phyloP scores from a whole-genome alignment of 371 early-diverging fungal genomes.

The Encephalitozoon hellem region DNA sequence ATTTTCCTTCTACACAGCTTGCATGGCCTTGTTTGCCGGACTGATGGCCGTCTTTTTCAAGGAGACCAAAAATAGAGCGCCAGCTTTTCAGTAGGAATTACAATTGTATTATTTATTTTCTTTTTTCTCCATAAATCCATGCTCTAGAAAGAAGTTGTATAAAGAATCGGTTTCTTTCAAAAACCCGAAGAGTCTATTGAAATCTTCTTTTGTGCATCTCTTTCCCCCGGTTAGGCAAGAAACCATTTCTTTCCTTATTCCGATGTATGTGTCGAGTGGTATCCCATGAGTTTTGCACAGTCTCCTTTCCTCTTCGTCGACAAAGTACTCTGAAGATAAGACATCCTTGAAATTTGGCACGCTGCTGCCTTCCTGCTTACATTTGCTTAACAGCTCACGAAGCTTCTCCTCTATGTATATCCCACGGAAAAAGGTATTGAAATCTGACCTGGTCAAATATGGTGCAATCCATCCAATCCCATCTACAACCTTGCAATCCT shows the following conservation, averaged over 20 bases:
- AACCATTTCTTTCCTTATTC: background rate
- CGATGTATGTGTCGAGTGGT: background rate
- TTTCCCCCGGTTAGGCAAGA: background rate
- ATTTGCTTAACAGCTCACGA: background rate
- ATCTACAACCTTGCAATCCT: slow-evolving; percentile 73
- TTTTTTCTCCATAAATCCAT: background rate
- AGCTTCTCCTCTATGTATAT: slow-evolving; percentile 25
- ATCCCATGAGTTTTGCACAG: background rate
- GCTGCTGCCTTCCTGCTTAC: background rate
- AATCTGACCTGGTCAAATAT: slow-evolving; percentile 71
- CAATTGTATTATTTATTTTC: background rate
- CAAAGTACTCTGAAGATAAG: background rate
- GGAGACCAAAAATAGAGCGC: slow-evolving; percentile 36
- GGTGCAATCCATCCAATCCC: slow-evolving; percentile 76
- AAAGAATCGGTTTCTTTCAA: background rate
- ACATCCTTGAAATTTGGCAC: background rate
- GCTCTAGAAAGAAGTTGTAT: background rate
- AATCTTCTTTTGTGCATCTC: background rate
- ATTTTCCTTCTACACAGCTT: slow-evolving; percentile 12
- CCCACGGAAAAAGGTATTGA: slow-evolving; percentile 70
- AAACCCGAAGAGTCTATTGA: background rate
- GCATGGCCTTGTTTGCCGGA: slow-evolving; percentile 12
- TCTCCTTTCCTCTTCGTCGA: background rate
- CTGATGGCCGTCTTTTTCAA: slow-evolving; percentile 14
- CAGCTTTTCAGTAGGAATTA: slow-evolving; percentile 35